A percentile compares a stretch with the other conserved stretches of the same genome.
Conservation (phyloP, 176 grass and related monocot species). For the Paspalum vaginatum region DNA sequence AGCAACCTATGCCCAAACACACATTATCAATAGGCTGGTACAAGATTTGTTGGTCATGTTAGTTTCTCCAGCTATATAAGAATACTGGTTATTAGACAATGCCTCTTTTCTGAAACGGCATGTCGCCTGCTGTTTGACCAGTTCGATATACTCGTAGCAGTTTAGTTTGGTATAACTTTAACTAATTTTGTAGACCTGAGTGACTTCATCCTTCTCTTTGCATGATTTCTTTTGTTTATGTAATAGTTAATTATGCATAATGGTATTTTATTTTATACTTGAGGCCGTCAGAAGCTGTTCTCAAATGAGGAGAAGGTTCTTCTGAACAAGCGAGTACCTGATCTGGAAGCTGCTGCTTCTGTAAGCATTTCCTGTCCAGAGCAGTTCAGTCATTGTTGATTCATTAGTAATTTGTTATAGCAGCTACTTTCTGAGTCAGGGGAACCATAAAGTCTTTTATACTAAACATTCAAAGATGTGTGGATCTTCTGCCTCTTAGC, state of each 20-base stretch:
- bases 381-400: neutral
- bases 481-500: slow-evolving; percentile 1
- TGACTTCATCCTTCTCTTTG: neutral
- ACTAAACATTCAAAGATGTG: neutral
- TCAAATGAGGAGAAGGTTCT: slow-evolving; percentile 74
- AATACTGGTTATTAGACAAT: neutral
- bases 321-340: slow-evolving; percentile 81
- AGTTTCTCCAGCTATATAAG: neutral
- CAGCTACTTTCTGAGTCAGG: neutral
- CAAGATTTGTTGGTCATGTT: slow-evolving; percentile 3
- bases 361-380: slow-evolving; percentile 53
- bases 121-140: neutral
- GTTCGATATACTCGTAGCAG: neutral
- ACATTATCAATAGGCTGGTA: neutral
- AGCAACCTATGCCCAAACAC: neutral
- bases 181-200: neutral
- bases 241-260: neutral
- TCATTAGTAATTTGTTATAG: neutral
- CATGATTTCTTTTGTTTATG: slow-evolving; percentile 22
- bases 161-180: slow-evolving; percentile 8
- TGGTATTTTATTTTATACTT: slow-evolving; percentile 10
- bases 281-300: slow-evolving; percentile 73
- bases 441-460: neutral
- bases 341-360: slow-evolving; percentile 70
- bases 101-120: neutral